Conservation (phyloP, 139 green algal genomes). For the Chlamydomonas sp. region DNA sequence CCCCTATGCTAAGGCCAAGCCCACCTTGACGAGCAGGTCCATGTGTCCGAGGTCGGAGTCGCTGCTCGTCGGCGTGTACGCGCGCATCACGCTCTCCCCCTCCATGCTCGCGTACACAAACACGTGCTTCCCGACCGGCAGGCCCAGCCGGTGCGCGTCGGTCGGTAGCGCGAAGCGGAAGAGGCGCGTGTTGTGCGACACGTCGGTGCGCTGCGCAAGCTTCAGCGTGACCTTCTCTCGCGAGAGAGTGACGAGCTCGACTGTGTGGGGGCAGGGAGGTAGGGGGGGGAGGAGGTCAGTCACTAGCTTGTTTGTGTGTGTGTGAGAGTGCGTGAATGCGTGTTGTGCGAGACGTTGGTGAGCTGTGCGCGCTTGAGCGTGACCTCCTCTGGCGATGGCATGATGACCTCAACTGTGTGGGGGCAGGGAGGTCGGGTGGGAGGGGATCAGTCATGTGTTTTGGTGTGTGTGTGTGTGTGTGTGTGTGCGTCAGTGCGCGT, state of each 20-base stretch:
- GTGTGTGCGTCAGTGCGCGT: no score
- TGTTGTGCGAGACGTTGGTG: no score
- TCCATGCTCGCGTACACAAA: constrained; percentile 80
- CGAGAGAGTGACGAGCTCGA: constrained; percentile 55
- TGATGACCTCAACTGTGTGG: no score
- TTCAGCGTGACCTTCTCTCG: constrained; percentile 70
- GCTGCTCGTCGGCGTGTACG: constrained; percentile 89
- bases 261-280: neutral
- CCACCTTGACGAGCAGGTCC: constrained; percentile 94
- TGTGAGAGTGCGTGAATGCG: no score
- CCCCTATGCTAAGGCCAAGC: no score
- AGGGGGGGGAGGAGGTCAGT: neutral
- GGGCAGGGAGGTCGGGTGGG: no score
- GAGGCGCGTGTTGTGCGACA: constrained; percentile 77
- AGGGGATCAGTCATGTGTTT: no score
- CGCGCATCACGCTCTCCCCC: constrained; percentile 85
- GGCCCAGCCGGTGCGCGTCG: constrained; percentile 74
- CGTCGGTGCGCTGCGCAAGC: constrained; percentile 66
- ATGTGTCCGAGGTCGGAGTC: constrained; percentile 84
- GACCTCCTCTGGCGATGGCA: no score
- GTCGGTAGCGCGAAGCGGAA: constrained; percentile 91
- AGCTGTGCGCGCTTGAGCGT: no score
- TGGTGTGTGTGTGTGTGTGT: no score
- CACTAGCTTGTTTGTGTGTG: no score
- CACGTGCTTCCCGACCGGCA: constrained; percentile 92